Base-by-base conservation (phyloP, 139 green algal genomes). In the Chlorella sorokiniana region DNA sequence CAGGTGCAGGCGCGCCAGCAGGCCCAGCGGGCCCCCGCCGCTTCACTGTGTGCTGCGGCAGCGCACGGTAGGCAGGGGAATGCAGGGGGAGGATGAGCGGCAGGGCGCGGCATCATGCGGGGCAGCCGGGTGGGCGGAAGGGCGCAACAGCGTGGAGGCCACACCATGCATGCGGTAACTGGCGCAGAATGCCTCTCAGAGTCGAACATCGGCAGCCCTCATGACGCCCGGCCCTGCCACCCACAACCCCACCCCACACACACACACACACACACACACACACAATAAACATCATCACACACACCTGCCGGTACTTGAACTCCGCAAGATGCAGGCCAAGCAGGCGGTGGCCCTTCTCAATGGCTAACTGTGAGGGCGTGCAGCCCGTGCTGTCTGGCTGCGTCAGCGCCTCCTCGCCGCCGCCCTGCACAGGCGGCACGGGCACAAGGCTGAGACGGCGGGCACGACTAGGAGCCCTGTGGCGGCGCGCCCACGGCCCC, bases 271-370 rank as follows among this genome's bases (percentile, higher is more conserved):
- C 16, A 48, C 33, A 38, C 14, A 23, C 2, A 29, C 35, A 27
- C 33, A 71, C 31, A 42, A 4, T 14, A 27, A 16, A 16, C 3
- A 40, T 22, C 64, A 71, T 3, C 9, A 25, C 41, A 4, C 51
- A 51, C 18, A 33, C 78, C 61, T 87, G 74, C 44, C 83, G 84
- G 72, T 89, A 91, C 44, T 93, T 89, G 72, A 89, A 92, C 41
- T 95, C 91, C 29, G 80, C 84, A 9, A 92, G 79, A 69, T 91
- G 78, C 31, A 91, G 51, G 37, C 82, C 95, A 35, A 99, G 87
- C 70, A 93, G 91, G 44, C 90, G 84, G 86, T 99, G 96, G 16
- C 95, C 95, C 86, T 98, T 98, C 41, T 98, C 92, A 1, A 92
- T 84, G 4, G 96, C 96, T 10, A 99, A 89, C 89, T 98, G 90